These are phyloP conservation scores for Beta lomatogona DNA, from an alignment of 179 eudicot species.

Conservation along the genomic window DNA sequence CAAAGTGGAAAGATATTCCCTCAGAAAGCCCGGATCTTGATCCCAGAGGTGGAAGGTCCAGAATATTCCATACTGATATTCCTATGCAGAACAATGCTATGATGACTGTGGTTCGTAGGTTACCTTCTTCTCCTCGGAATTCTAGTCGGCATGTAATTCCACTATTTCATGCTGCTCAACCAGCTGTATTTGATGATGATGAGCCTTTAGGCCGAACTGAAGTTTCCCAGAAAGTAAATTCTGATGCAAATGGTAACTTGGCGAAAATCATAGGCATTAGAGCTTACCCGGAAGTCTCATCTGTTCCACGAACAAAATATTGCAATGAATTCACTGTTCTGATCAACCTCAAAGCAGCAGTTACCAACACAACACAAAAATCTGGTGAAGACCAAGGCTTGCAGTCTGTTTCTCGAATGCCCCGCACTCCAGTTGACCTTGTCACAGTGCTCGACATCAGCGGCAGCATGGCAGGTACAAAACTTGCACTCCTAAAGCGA, in stretches of 20 bases:
- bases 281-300: conserved; percentile 56
- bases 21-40: conserved; percentile 41
- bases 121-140: conserved; percentile 43
- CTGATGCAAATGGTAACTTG: conserved; percentile 31
- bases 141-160: conserved; percentile 35
- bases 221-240: conserved; percentile 16
- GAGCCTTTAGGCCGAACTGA: conserved; percentile 37
- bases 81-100: conserved; percentile 40
- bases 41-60: conserved; percentile 26
- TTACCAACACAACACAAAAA: conserved; percentile 32
- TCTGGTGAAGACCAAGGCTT: neutral
- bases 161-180: conserved; percentile 43
- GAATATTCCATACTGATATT: conserved; percentile 28
- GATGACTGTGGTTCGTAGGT: conserved; percentile 44
- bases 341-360: conserved; percentile 65
- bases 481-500: conserved; percentile 62
- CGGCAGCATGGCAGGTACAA: conserved; percentile 80
- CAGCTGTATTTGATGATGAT: conserved; percentile 58
- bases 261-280: conserved; percentile 43
- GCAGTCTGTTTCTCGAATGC: conserved; percentile 21
- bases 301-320: conserved; percentile 39
- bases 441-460: conserved; percentile 71
- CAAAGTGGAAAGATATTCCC: conserved; percentile 73
- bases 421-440: conserved; percentile 66
- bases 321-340: conserved; percentile 45